phyloP scores from a whole-genome alignment of 768 basidiomycete genomes.

The Tylopilus rubrobrunneus region DNA sequence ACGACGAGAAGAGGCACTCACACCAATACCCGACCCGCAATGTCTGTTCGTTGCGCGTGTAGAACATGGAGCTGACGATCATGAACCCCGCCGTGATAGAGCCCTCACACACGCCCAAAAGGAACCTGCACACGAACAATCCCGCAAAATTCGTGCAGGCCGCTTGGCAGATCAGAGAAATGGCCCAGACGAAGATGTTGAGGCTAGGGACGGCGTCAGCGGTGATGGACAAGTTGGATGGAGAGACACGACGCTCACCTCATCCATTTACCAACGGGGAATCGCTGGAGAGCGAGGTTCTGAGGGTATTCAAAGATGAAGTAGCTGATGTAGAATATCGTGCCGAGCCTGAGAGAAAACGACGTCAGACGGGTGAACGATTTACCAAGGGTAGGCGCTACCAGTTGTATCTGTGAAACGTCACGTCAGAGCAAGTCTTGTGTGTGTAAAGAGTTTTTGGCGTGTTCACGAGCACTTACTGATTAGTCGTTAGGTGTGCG shows the following conservation, averaged over 20 bases:
- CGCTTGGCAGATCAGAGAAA: slow-evolving; percentile 58
- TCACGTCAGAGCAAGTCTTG: not conserved
- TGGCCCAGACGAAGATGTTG: slow-evolving; percentile 65
- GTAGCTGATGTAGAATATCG: slow-evolving; percentile 71
- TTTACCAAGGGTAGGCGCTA: slow-evolving; percentile 16
- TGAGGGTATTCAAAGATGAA: slow-evolving; percentile 72
- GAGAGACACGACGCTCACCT: slow-evolving; percentile 40
- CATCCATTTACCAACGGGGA: slow-evolving; percentile 81
- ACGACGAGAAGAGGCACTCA: slow-evolving; percentile 32
- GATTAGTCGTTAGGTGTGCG: slow-evolving; percentile 59
- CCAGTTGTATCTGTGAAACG: slow-evolving; percentile 58
- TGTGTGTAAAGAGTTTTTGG: not conserved
- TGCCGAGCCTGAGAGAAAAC: slow-evolving; percentile 53
- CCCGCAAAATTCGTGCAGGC: slow-evolving; percentile 69
- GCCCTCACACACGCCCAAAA: slow-evolving; percentile 73
- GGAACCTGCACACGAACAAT: slow-evolving; percentile 57
- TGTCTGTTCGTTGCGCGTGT: slow-evolving; percentile 68
- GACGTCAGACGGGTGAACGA: not conserved
- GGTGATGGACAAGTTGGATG: not conserved
- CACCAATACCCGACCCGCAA: slow-evolving; percentile 74
- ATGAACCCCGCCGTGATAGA: slow-evolving; percentile 71
- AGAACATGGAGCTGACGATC: slow-evolving; percentile 77
- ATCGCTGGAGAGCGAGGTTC: slow-evolving; percentile 65
- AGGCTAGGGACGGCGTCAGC: slow-evolving; percentile 34
- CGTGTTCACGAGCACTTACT: slow-evolving; percentile 39